A percentile compares a stretch with the other conserved stretches of the same genome.
Evolutionary conservation across 2,329 filamentous ascomycete species (phyloP).

Genomic region (Dactylonectria macrodidyma): DNA sequence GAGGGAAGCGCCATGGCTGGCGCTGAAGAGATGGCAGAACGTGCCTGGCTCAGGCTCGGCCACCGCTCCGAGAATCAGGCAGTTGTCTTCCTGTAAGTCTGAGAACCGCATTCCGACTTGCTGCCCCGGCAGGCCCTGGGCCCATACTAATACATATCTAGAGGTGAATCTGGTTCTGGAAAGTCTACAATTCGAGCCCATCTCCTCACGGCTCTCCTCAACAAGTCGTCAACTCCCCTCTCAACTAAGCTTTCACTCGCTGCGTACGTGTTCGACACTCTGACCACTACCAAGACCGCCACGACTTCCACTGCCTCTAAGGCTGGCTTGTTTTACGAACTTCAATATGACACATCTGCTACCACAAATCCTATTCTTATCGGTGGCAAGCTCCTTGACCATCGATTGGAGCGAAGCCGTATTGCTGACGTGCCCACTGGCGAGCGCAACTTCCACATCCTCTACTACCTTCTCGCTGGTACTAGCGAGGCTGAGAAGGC

Average conservation of each 20-base stretch:
- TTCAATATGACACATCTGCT: constrained; percentile 94
- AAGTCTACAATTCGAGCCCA: constrained; percentile 97
- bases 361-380: constrained; percentile 89
- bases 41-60: constrained; percentile 88
- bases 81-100: constrained; percentile 88
- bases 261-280: constrained; percentile 93
- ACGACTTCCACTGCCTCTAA: constrained; percentile 97
- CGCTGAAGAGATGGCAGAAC: constrained; percentile 90
- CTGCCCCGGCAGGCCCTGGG: neutral
- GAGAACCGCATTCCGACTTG: neutral
- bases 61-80: constrained; percentile 94
- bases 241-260: constrained; percentile 95
- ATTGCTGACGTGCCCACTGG: constrained; percentile 94
- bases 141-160: constrained; percentile 57
- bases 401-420: constrained; percentile 91
- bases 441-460: constrained; percentile 94
- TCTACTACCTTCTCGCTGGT: constrained; percentile 95
- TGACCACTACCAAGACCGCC: constrained; percentile 97
- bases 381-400: constrained; percentile 94
- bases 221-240: constrained; percentile 91
- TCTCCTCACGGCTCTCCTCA: constrained; percentile 86
- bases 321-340: constrained; percentile 93
- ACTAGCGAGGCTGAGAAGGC: constrained; percentile 92
- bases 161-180: constrained; percentile 94
- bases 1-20: constrained; percentile 94